Evolutionary conservation across 225 moss, liverwort and hornwort species (phyloP).

Genomic region (Rhytidiadelphus loreus): DNA sequence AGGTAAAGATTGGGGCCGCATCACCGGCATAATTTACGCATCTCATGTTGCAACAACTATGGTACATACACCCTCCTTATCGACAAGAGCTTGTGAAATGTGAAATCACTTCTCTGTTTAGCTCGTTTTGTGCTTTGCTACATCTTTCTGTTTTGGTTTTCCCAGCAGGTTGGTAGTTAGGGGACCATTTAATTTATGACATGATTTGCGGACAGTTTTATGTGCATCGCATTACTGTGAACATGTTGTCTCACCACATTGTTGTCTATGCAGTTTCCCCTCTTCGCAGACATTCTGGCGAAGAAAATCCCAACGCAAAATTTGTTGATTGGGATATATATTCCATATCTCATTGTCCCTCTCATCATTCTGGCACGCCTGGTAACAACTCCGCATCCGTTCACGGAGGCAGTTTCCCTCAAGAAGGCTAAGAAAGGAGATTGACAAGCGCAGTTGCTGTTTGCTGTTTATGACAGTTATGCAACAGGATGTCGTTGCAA

Average conservation of each 20-base stretch:
- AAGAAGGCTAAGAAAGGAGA: slow-evolving; percentile 23
- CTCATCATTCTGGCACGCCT: slow-evolving; percentile 53
- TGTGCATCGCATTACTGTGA: background rate
- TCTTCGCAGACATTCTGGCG: slow-evolving; percentile 54
- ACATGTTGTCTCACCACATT: background rate
- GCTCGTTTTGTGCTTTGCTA: background rate
- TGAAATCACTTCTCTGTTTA: background rate
- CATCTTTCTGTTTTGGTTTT: background rate
- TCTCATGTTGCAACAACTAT: slow-evolving; percentile 75
- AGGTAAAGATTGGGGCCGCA: slow-evolving; percentile 80
- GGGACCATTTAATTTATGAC: background rate
- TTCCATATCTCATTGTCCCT: slow-evolving; percentile 60
- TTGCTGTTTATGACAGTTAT: background rate
- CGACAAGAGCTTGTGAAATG: background rate
- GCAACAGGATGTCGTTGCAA: background rate
- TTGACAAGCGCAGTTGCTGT: background rate
- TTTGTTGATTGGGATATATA: slow-evolving; percentile 41
- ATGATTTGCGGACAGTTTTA: background rate
- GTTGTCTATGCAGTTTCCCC: slow-evolving; percentile 40
- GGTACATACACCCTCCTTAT: slow-evolving; percentile 16
- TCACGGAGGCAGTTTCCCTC: slow-evolving; percentile 12
- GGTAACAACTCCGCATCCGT: slow-evolving; percentile 39
- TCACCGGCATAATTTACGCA: slow-evolving; percentile 58
- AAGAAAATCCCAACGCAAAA: slow-evolving; percentile 41
- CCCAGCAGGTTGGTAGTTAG: background rate